Evolutionary conservation across 805 yeast genomes (phyloP).

Genomic region (Suhomyces emberorum): DNA sequence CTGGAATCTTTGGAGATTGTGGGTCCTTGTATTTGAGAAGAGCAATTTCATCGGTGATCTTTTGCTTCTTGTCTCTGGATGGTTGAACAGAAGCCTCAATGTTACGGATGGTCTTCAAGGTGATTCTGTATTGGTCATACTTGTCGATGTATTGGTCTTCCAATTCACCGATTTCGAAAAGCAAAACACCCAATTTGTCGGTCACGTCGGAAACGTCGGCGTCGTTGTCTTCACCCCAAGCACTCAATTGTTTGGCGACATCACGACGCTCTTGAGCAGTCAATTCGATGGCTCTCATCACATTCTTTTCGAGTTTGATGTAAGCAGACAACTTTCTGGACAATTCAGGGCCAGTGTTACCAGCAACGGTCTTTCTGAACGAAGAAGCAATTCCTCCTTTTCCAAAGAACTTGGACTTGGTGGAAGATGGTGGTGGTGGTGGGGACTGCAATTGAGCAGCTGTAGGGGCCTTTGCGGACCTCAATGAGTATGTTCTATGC

Average conservation of each 20-base stretch:
- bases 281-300: slow-evolving; percentile 73
- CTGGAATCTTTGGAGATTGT: slow-evolving; percentile 73
- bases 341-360: slow-evolving; percentile 76
- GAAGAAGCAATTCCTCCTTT: slow-evolving; percentile 61
- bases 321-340: slow-evolving; percentile 69
- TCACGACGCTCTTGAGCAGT: slow-evolving; percentile 76
- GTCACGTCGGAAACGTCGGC: slow-evolving; percentile 85
- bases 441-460: slow-evolving; percentile 93
- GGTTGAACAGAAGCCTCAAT: slow-evolving; percentile 88
- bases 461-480: slow-evolving; percentile 94
- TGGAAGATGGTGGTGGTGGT: slow-evolving; percentile 91
- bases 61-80: slow-evolving; percentile 80
- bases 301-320: slow-evolving; percentile 79
- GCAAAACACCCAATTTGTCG: slow-evolving; percentile 79
- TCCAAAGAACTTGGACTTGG: slow-evolving; percentile 90
- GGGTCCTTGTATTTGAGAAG: slow-evolving; percentile 83
- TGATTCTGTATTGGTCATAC: slow-evolving; percentile 82
- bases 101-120: slow-evolving; percentile 76
- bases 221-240: slow-evolving; percentile 87
- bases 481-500: slow-evolving; percentile 98
- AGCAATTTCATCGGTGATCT: slow-evolving; percentile 82
- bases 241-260: slow-evolving; percentile 75
- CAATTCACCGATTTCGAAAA: slow-evolving; percentile 79
- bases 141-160: slow-evolving; percentile 86
- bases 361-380: slow-evolving; percentile 72